Base-by-base conservation (phyloP, 139 green algal species). In the Picocystis salinarum region DNA sequence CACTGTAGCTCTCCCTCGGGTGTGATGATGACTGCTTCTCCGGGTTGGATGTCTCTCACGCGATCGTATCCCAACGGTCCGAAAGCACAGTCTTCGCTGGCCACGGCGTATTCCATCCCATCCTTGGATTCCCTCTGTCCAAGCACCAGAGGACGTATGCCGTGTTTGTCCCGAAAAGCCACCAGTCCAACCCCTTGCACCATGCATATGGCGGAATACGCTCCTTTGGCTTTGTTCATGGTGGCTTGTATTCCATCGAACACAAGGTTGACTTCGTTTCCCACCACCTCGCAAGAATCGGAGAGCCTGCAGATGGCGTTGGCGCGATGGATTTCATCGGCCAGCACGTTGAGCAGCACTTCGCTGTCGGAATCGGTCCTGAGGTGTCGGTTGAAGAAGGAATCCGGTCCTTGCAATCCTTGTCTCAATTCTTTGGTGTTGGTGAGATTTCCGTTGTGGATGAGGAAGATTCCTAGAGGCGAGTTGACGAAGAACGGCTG, bases 401-500 rank as follows among this genome's bases (percentile, higher is more conserved):
- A 85, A 28, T 46, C 61, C 33, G 57, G 13, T 15, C 41, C 19
- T n/a, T 36, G 41, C 17, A 48, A n/a, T 7, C 41, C 6, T 20
- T 36, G 7, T 26, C 41, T 53, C 55, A 95, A 64, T 52, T 88
- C 64, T 7, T 77, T 64, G 12, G 80, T 81, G 72, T 99, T 99
- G 27, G 87, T 95, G 18, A 99, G 69, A 79, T 99, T 99, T 48
- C 87, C 89, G 53, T 99, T 99, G 74, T 99, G 89, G 50, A 95
- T 93, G 23, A 99, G 62, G 70, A 82, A 95, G 40, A 92, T 95
- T 47, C 78, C 89, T 27, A 99, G 72, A 0, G 86, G 85, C 23
- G 73, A 90, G 74, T 92, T 93, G 12, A 94, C 89, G 56, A 96
- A 93, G 67, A 99, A 99, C 12, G 89, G 89, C 77, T 99, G 89